Conservation (phyloP, 345 rosid species). For the Brassica nigra region DNA sequence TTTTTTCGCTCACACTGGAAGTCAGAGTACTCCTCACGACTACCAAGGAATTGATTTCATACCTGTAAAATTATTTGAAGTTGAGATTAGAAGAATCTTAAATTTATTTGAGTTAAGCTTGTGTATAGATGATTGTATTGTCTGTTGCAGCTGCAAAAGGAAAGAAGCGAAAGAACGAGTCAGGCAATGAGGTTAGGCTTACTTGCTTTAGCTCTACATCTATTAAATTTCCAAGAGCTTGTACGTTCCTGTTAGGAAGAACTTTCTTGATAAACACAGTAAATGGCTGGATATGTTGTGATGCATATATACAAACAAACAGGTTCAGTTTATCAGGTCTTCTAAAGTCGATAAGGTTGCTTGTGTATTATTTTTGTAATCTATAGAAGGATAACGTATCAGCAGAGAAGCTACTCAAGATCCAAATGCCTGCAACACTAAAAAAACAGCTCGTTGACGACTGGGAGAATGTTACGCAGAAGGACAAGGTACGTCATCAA, state of each 20-base stretch:
- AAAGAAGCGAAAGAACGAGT: constrained; percentile 85
- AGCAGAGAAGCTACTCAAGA: constrained; percentile 71
- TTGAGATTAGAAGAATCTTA: neutral
- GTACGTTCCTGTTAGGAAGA: constrained; percentile 3
- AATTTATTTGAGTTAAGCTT: neutral
- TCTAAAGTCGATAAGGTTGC: constrained; percentile 14
- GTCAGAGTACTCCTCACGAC: neutral
- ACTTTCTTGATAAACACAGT: neutral
- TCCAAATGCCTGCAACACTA: constrained; percentile 79
- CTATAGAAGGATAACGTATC: constrained; percentile 55
- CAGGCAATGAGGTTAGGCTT: constrained; percentile 74
- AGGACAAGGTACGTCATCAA: constrained; percentile 67
- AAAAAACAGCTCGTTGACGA: constrained; percentile 91
- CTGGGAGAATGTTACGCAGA: constrained; percentile 75
- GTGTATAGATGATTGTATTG: constrained; percentile 17
- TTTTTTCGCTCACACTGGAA: neutral
- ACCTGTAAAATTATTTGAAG: neutral
- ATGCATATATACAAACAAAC: neutral
- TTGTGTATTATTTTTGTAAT: constrained; percentile 23
- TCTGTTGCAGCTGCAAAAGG: constrained; percentile 68
- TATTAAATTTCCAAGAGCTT: constrained; percentile 5
- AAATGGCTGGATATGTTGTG: constrained; percentile 3
- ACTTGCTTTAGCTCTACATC: neutral
- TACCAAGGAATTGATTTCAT: constrained; percentile 6
- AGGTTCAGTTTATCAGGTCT: neutral